Percentiles rank a stretch among this genome's conserved stretches.
These are phyloP conservation scores for Saccharomyces hybrid DNA, from an alignment of 1,139 yeast species.

Conservation along the genomic window DNA sequence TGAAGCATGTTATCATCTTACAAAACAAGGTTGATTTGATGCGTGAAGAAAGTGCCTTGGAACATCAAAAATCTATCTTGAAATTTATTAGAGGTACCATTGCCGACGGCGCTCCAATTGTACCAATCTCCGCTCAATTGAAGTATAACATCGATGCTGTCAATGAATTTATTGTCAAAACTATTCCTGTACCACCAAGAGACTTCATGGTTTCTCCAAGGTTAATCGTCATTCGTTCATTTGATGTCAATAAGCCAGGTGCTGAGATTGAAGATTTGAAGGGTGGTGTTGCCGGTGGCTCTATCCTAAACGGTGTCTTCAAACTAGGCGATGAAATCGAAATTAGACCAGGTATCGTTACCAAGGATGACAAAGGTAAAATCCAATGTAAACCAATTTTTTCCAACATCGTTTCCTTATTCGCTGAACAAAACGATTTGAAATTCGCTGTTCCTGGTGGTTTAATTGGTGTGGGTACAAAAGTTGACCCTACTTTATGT, in stretches of 20 bases:
- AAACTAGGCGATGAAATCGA: constrained; percentile 97
- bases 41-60: constrained; percentile 94
- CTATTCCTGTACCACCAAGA: constrained; percentile 93
- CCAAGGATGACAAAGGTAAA: constrained; percentile 86
- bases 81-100: constrained; percentile 94
- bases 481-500: constrained; percentile 96
- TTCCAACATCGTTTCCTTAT: constrained; percentile 85
- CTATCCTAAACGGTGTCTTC: constrained; percentile 93
- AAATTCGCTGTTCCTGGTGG: constrained; percentile 99
- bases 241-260: constrained; percentile 98
- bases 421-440: constrained; percentile 95
- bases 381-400: constrained; percentile 94
- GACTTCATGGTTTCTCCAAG: constrained; percentile 92
- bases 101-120: constrained; percentile 98
- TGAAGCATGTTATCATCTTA: constrained; percentile 89
- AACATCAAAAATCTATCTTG: constrained; percentile 86
- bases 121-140: constrained; percentile 97
- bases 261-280: constrained; percentile 92
- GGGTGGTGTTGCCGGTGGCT: constrained; percentile 99
- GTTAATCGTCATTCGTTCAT: constrained; percentile 94
- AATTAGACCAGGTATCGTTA: constrained; percentile 97
- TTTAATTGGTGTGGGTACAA: constrained; percentile 97
- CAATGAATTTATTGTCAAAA: constrained; percentile 89
- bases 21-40: constrained; percentile 98
- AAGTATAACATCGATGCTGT: constrained; percentile 98